A percentile compares a stretch with the other conserved stretches of the same genome.
Conservation (phyloP, 2,329 filamentous ascomycete species). For the Alternaria infectoria region DNA sequence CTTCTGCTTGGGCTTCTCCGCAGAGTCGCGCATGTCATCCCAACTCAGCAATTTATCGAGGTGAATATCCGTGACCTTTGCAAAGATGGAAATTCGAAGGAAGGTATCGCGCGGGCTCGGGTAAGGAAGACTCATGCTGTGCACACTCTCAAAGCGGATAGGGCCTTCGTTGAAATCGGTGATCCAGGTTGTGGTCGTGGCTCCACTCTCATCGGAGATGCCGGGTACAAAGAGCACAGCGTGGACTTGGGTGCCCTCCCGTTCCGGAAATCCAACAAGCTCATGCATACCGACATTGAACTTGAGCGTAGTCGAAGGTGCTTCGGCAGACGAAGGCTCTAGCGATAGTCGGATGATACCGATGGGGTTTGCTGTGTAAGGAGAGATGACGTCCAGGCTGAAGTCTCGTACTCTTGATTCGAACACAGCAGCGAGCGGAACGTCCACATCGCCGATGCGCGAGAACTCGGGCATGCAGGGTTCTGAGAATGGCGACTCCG, state of each 20-base stretch:
- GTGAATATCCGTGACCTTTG: conserved; percentile 89
- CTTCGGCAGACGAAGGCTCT: conserved; percentile 91
- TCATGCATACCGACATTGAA: conserved; percentile 99
- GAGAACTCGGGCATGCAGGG: conserved; percentile 91
- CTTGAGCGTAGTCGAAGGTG: conserved; percentile 89
- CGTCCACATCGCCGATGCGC: conserved; percentile 88
- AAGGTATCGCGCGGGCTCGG: conserved; percentile 76
- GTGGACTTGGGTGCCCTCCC: conserved; percentile 94
- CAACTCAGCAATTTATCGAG: conserved; percentile 96
- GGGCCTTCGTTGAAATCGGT: conserved; percentile 91
- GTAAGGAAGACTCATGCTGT: conserved; percentile 93
- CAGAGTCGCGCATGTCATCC: conserved; percentile 93
- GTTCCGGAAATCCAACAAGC: conserved; percentile 89
- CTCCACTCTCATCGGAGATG: conserved; percentile 80
- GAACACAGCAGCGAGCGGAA: conserved; percentile 91
- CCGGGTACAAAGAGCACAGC: conserved; percentile 96
- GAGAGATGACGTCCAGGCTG: conserved; percentile 85
- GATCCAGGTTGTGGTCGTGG: conserved; percentile 95
- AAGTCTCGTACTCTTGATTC: conserved; percentile 95
- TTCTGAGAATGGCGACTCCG: conserved; percentile 93
- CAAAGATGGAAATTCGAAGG: conserved; percentile 87
- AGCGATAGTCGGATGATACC: conserved; percentile 90
- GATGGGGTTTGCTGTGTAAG: conserved; percentile 88
- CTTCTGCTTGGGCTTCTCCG: conserved; percentile 62
- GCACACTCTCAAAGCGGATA: conserved; percentile 94